phyloP scores from a whole-genome alignment of 495 filamentous ascomycete species.

The Penicillium pancosmium region DNA sequence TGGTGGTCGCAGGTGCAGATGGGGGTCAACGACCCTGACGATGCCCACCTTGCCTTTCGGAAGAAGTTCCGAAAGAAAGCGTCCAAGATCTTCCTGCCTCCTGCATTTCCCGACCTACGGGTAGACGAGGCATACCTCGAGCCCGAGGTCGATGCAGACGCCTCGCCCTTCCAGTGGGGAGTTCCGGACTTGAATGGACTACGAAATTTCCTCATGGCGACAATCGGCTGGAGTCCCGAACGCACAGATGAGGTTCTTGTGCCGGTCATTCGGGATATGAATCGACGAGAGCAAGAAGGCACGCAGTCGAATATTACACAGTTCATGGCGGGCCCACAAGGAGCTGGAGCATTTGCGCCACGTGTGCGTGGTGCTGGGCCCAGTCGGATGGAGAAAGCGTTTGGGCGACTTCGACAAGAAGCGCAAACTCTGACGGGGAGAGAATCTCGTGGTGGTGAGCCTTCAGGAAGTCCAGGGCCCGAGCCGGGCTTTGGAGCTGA shows the following conservation, averaged over 20 bases:
- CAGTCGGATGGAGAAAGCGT: constrained; percentile 81
- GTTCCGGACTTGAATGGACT: constrained; percentile 89
- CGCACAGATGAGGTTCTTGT: constrained; percentile 93
- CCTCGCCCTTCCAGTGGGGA: constrained; percentile 88
- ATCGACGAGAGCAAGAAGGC: constrained; percentile 78
- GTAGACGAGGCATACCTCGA: constrained; percentile 82
- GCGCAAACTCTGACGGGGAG: constrained; percentile 35
- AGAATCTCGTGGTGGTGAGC: not conserved
- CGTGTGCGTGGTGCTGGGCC: constrained; percentile 60
- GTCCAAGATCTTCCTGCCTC: constrained; percentile 82
- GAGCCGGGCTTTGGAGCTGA: not conserved
- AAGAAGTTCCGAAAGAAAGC: constrained; percentile 82
- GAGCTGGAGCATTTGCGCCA: constrained; percentile 77
- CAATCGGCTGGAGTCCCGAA: constrained; percentile 89
- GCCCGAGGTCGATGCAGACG: constrained; percentile 79
- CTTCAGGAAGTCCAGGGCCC: not conserved
- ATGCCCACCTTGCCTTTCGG: constrained; percentile 62
- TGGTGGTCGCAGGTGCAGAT: constrained; percentile 86
- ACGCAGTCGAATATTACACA: constrained; percentile 96
- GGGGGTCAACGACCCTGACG: constrained; percentile 39
- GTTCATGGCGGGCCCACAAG: constrained; percentile 70
- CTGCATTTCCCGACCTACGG: constrained; percentile 71
- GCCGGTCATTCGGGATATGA: constrained; percentile 94
- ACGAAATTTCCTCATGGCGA: constrained; percentile 85
- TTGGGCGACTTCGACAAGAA: constrained; percentile 64